Conservation (phyloP, 192 early-diverging fungal species). For the Mortierella claussenii region DNA sequence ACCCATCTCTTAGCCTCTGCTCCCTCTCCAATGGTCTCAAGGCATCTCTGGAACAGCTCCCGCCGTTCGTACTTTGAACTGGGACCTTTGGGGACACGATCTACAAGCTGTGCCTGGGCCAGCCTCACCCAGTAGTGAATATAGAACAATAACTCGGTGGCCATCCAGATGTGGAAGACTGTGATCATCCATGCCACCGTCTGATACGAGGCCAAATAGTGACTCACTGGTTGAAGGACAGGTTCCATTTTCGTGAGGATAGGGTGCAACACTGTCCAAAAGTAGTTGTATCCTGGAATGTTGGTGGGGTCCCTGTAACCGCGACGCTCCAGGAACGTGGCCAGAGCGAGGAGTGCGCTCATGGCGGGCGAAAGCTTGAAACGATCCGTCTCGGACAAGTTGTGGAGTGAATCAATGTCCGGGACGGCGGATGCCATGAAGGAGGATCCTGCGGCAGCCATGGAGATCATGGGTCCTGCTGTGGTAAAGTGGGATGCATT, state of each 20-base stretch:
- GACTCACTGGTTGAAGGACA: slow-evolving; percentile 3
- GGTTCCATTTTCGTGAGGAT: slow-evolving; percentile 3
- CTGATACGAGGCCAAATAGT: slow-evolving; percentile 21
- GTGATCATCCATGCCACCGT: slow-evolving; percentile 40
- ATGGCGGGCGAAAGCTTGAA: slow-evolving; percentile 17
- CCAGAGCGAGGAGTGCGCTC: slow-evolving; percentile 11
- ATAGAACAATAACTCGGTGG: slow-evolving; percentile 39
- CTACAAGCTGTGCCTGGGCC: slow-evolving; percentile 18
- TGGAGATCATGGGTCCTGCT: background rate
- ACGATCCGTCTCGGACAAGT: background rate
- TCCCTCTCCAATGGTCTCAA: slow-evolving; percentile 28
- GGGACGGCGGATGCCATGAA: slow-evolving; percentile 1
- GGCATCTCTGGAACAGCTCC: slow-evolving; percentile 38
- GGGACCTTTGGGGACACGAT: slow-evolving; percentile 29
- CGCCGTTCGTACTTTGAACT: slow-evolving; percentile 8
- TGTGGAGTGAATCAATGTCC: background rate
- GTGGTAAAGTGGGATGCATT: background rate
- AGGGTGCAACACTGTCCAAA: slow-evolving; percentile 1
- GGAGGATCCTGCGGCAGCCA: background rate
- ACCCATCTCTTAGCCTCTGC: slow-evolving; percentile 33
- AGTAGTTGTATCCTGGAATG: slow-evolving; percentile 32
- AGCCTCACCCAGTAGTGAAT: slow-evolving; percentile 35
- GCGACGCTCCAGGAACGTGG: slow-evolving; percentile 24
- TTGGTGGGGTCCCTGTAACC: slow-evolving; percentile 16
- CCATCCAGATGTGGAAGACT: slow-evolving; percentile 46